phyloP scores from a whole-genome alignment of 805 yeast genomes.

The Saccharomycopsis sp. region DNA sequence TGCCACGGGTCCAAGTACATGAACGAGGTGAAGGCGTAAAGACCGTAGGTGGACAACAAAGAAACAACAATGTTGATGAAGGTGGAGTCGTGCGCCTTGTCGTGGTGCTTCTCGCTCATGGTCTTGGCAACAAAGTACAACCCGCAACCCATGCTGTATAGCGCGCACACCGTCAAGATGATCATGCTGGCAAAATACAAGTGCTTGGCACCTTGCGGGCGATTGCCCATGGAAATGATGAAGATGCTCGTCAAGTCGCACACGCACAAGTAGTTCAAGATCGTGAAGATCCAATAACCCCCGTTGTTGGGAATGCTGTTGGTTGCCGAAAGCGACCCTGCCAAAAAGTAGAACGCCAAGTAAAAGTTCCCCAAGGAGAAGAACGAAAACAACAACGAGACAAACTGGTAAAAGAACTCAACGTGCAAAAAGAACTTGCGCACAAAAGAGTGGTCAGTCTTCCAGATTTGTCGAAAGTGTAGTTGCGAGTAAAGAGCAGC shows the following conservation, averaged over 20 bases:
- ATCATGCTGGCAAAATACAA: slow-evolving; percentile 67
- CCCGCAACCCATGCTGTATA: slow-evolving; percentile 76
- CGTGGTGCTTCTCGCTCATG: slow-evolving; percentile 31
- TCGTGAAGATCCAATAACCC: slow-evolving; percentile 77
- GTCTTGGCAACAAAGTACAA: slow-evolving; percentile 65
- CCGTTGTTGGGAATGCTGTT: slow-evolving; percentile 49
- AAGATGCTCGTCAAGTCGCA: slow-evolving; percentile 82
- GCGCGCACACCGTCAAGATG: slow-evolving; percentile 66
- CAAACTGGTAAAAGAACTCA: slow-evolving; percentile 82
- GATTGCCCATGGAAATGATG: slow-evolving; percentile 89
- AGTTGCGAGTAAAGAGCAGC: slow-evolving; percentile 87
- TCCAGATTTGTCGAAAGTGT: slow-evolving; percentile 84
- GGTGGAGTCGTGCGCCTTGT: slow-evolving; percentile 34
- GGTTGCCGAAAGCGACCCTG: slow-evolving; percentile 64
- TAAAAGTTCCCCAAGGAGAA: slow-evolving; percentile 90
- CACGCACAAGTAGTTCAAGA: slow-evolving; percentile 77
- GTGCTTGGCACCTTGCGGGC: slow-evolving; percentile 92
- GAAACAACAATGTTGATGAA: slow-evolving; percentile 77
- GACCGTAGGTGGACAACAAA: slow-evolving; percentile 82
- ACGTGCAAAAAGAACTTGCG: slow-evolving; percentile 76
- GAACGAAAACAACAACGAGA: slow-evolving; percentile 76
- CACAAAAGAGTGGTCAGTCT: slow-evolving; percentile 71
- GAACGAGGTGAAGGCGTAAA: slow-evolving; percentile 73
- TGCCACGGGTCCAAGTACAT: slow-evolving; percentile 96
- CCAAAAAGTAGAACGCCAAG: slow-evolving; percentile 83